Conservation (phyloP, 345 rosid species). For the Pugionium dolabratum region DNA sequence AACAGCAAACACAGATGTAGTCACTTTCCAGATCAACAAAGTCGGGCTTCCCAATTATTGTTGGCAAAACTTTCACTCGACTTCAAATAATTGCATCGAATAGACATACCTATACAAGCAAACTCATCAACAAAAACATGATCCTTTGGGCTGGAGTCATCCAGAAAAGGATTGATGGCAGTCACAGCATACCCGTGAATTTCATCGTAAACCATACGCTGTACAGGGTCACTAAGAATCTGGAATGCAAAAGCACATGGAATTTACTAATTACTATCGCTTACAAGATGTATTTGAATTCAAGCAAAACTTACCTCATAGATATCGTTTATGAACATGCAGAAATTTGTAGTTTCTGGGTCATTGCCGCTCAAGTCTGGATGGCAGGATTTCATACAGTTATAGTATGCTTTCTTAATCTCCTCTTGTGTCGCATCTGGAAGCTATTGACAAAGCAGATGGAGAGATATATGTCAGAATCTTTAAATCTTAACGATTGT, state of each 20-base stretch:
- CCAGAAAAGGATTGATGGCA: slow-evolving; percentile 81
- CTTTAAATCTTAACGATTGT: background rate
- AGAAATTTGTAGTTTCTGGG: slow-evolving; percentile 81
- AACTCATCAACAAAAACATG: slow-evolving; percentile 92
- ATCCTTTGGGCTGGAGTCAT: slow-evolving; percentile 66
- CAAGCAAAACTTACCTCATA: slow-evolving; percentile 60
- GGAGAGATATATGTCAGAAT: background rate
- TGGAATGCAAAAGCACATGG: slow-evolving; percentile 43
- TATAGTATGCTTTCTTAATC: slow-evolving; percentile 93
- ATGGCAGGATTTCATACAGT: slow-evolving; percentile 97
- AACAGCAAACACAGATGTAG: background rate
- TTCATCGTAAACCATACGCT: slow-evolving; percentile 95
- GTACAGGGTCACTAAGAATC: slow-evolving; percentile 96
- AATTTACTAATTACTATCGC: background rate
- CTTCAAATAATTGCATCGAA: background rate
- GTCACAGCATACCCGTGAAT: slow-evolving; percentile 89
- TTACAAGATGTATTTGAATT: background rate
- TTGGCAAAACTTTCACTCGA: background rate
- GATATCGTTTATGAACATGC: slow-evolving; percentile 92
- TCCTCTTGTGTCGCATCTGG: slow-evolving; percentile 87
- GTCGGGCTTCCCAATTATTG: background rate
- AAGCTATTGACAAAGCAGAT: slow-evolving; percentile 41
- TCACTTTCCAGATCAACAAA: slow-evolving; percentile 12
- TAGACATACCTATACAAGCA: slow-evolving; percentile 81
- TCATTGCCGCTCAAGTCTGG: slow-evolving; percentile 90